A percentile compares a stretch with the other conserved stretches of the same genome.
Conservation (phyloP, 139 green algal species). For the Tetratostichococcus sp. region DNA sequence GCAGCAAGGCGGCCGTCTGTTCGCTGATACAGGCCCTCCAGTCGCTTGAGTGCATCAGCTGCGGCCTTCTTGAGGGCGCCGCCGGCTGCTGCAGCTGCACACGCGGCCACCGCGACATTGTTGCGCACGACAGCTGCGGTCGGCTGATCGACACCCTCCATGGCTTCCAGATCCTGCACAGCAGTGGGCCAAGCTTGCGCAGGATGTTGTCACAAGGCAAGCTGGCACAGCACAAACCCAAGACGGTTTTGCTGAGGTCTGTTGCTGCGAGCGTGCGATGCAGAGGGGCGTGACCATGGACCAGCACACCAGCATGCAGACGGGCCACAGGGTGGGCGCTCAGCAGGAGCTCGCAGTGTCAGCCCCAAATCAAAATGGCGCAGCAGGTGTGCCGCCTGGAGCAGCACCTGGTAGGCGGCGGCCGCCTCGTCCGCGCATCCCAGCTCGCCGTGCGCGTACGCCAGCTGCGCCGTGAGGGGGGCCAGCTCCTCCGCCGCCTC, state of each 20-base stretch:
- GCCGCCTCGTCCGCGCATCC: slow-evolving; percentile 39
- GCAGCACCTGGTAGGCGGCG: slow-evolving; percentile 19
- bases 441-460: slow-evolving; percentile 56
- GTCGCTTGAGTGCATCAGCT: slow-evolving; percentile 50
- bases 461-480: slow-evolving; percentile 75
- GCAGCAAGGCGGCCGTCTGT: slow-evolving; percentile 17
- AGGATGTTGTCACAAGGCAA: no score
- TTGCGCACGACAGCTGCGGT: slow-evolving; percentile 56
- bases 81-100: not conserved
- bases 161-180: slow-evolving; percentile 18
- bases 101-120: slow-evolving; percentile 49
- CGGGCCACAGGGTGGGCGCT: no score
- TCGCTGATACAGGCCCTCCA: slow-evolving; percentile 63
- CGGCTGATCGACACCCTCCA: slow-evolving; percentile 39
- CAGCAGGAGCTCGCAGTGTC: no score
- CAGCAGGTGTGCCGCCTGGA: not conserved
- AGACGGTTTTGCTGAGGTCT: no score
- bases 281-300: no score
- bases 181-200: slow-evolving; percentile 3
- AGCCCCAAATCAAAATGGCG: no score
- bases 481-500: slow-evolving; percentile 84
- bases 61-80: slow-evolving; percentile 39
- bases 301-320: no score
- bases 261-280: no score
- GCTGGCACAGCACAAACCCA: no score